Base-by-base conservation (phyloP, 495 filamentous ascomycete genomes). In the Aspergillus cristatus region DNA sequence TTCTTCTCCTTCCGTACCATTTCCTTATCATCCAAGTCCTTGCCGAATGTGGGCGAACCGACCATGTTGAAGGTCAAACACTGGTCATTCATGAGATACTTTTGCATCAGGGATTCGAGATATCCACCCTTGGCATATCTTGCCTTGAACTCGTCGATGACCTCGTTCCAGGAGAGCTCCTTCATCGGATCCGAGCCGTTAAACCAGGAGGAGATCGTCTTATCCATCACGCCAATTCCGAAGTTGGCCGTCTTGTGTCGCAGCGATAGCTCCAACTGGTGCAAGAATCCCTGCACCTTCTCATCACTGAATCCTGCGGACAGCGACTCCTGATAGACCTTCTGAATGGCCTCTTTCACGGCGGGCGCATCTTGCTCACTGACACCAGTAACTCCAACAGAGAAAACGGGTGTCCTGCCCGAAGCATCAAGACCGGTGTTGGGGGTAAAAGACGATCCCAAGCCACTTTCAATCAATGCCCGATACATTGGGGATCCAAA, bases 211-310 rank as follows among this genome's bases (percentile, higher is more conserved):
- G 86, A 81, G 37, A 91, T 83, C 38, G 94, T 68, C 32, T 87
- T 73, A 47, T 94, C 83, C 68, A 96, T 82, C 2, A 98, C 63
- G 30, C 78, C 78, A 73, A 97, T 84, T 15, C 91, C 91, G 51
- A 98, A 97, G 46, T 83, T 83, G 24, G 91, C 83, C 1, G 86
- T 94, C 62, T 96, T 96, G 60, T 97, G 90, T 52, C 94, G 93
- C 16, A 97, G 63, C 7, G 76, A 70, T 24, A 98, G 70, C 50
- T 98, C 91, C 7, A 97, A 68, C 58, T 94, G 88, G 57, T 98
- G 91, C 28, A 97, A 72, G 49, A 91, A 81, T 13, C 91, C 91
- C 41, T 93, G 86, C 26, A 97, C 81, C 58, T 97, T 98, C 44
- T 78, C 75, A 44, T 78, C 71, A 28, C 88, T 86, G 52, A 98